Percentiles rank a stretch among this genome's conserved stretches.
phyloP scores from a whole-genome alignment of 257 asterid genomes.

The Capsicum pubescens region DNA sequence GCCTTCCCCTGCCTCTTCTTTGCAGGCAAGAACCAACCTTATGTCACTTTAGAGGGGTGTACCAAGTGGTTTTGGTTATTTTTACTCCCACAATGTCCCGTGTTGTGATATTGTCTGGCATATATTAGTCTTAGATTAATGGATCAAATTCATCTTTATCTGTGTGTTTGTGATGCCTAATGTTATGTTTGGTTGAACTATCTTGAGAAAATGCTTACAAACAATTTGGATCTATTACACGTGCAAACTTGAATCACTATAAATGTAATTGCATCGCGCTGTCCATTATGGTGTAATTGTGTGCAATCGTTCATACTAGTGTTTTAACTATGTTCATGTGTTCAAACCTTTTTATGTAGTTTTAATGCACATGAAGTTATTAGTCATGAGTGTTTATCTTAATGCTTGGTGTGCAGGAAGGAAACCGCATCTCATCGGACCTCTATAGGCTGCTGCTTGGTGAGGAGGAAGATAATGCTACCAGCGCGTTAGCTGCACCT shows the following conservation, averaged over 20 bases:
- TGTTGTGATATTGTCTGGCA: background rate
- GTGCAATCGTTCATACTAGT: background rate
- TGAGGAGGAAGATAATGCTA: no score
- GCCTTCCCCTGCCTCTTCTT: slow-evolving; percentile 96
- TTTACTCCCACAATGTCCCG: background rate
- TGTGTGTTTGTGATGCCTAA: no score
- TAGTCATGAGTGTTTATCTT: slow-evolving; percentile 18
- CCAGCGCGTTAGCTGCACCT: no score
- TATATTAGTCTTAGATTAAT: no score
- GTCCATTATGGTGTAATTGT: background rate
- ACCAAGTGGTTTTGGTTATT: background rate
- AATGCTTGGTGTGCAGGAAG: no score
- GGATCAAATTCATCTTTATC: no score
- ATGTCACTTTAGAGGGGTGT: background rate
- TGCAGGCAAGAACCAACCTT: slow-evolving; percentile 60
- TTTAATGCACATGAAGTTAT: background rate
- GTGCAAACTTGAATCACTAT: background rate
- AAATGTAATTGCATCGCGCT: background rate
- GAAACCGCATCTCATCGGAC: no score
- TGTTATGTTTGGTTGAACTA: no score
- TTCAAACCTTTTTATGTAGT: background rate
- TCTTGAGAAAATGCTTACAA: no score
- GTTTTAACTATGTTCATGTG: background rate
- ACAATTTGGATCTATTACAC: no score
- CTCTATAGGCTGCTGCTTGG: no score